Evolutionary conservation across 352 stramenopile genomes (phyloP).

Genomic region (Pythium phragmitis): DNA sequence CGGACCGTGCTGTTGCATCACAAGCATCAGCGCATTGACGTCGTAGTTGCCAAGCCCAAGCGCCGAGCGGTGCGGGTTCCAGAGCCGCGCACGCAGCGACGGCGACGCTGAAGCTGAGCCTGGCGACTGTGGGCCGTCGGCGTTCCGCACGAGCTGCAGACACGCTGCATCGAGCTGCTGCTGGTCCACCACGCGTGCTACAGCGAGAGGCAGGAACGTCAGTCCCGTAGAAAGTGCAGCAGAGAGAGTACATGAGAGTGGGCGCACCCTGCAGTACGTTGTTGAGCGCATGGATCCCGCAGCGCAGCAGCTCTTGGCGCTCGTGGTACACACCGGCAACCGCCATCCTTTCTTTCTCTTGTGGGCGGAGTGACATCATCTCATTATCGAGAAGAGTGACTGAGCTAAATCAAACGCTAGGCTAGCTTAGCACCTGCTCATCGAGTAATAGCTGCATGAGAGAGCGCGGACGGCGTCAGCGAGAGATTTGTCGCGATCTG

Average conservation of each 20-base stretch:
- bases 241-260: too few relatives aligned
- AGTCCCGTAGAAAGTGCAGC: too few relatives aligned
- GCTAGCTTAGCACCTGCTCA: neutral
- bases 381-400: neutral
- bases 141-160: constrained; percentile 33
- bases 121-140: constrained; percentile 9
- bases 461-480: neutral
- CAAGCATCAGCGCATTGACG: constrained; percentile 70
- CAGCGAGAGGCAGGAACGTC: neutral
- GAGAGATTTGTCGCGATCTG: neutral
- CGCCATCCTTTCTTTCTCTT: neutral
- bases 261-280: constrained; percentile 66
- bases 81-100: constrained; percentile 39
- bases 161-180: constrained; percentile 46
- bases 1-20: constrained; percentile 57
- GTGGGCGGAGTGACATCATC: neutral
- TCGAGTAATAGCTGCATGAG: neutral
- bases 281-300: constrained; percentile 80
- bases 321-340: constrained; percentile 58
- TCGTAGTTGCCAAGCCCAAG: constrained; percentile 81
- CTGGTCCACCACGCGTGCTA: constrained; percentile 55
- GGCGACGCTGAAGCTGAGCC: neutral
- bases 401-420: neutral
- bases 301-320: constrained; percentile 68
- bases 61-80: constrained; percentile 63